Percentiles rank a stretch among this genome's conserved stretches.
phyloP scores from a whole-genome alignment of 257 asterid species.

The Oldenlandia corymbosa region DNA sequence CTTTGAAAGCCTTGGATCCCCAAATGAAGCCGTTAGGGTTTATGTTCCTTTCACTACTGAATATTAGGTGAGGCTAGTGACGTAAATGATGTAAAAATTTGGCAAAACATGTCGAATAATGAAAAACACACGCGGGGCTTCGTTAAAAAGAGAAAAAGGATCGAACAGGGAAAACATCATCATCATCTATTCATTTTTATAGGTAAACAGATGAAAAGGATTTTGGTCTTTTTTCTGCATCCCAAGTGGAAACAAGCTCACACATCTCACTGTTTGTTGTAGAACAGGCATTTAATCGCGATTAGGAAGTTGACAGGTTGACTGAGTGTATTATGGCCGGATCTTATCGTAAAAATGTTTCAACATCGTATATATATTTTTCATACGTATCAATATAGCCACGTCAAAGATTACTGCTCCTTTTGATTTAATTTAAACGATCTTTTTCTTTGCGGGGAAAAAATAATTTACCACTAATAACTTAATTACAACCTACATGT shows the following conservation, averaged over 20 bases:
- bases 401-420: neutral
- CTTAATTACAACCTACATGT: neutral
- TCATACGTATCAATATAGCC: constrained; percentile 1
- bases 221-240: constrained; percentile 1
- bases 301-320: neutral
- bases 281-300: too few species aligned
- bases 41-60: too few species aligned
- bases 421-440: neutral
- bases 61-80: too few species aligned
- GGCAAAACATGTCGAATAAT: too few species aligned
- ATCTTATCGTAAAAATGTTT: neutral
- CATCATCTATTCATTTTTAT: too few species aligned
- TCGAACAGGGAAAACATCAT: too few species aligned
- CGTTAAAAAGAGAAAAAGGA: too few species aligned
- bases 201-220: neutral
- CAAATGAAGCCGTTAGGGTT: too few species aligned
- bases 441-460: too few species aligned
- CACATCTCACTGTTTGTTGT: constrained; percentile 1
- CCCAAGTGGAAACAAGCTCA: constrained; percentile 7
- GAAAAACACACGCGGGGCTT: too few species aligned
- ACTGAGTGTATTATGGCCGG: neutral
- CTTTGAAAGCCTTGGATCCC: too few species aligned
- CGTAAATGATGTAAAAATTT: too few species aligned
- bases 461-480: neutral
- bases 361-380: neutral